Evolutionary conservation across 371 early-diverging fungal genomes (phyloP).

Genomic region (Mucor piriformis): DNA sequence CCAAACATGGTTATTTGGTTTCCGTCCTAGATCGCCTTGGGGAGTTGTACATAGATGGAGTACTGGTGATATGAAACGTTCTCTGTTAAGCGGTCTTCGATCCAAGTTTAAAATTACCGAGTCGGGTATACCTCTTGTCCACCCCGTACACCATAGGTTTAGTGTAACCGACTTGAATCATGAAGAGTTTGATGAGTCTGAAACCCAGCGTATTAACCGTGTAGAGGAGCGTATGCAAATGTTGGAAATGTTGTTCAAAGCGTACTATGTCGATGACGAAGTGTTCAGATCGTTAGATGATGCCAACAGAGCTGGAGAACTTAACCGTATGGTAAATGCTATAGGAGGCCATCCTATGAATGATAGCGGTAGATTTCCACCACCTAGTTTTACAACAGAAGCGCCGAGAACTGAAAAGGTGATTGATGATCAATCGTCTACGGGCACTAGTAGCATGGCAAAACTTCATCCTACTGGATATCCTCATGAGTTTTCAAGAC

Average conservation of each 20-base stretch:
- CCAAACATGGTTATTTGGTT: slow-evolving; percentile 54
- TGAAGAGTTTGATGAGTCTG: slow-evolving; percentile 24
- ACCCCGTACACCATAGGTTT: slow-evolving; percentile 52
- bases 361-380: slow-evolving; percentile 8
- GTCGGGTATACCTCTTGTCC: slow-evolving; percentile 47
- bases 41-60: slow-evolving; percentile 58
- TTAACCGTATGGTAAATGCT: not conserved
- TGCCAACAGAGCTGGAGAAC: slow-evolving; percentile 1
- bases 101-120: slow-evolving; percentile 44
- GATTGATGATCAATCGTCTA: not conserved
- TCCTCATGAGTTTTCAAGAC: slow-evolving; percentile 13
- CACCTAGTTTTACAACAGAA: slow-evolving; percentile 3
- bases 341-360: not conserved
- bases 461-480: not conserved
- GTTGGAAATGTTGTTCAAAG: slow-evolving; percentile 37
- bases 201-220: slow-evolving; percentile 36
- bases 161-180: slow-evolving; percentile 35
- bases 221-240: slow-evolving; percentile 42
- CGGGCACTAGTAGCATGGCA: not conserved
- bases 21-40: slow-evolving; percentile 53
- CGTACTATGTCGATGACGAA: slow-evolving; percentile 42
- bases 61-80: slow-evolving; percentile 45
- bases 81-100: slow-evolving; percentile 42
- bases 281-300: slow-evolving; percentile 52
- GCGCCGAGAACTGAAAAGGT: slow-evolving; percentile 23